These are phyloP conservation scores for Aspergillus clavatus DNA, from an alignment of 2,329 filamentous ascomycete genomes.

Conservation along the genomic window DNA sequence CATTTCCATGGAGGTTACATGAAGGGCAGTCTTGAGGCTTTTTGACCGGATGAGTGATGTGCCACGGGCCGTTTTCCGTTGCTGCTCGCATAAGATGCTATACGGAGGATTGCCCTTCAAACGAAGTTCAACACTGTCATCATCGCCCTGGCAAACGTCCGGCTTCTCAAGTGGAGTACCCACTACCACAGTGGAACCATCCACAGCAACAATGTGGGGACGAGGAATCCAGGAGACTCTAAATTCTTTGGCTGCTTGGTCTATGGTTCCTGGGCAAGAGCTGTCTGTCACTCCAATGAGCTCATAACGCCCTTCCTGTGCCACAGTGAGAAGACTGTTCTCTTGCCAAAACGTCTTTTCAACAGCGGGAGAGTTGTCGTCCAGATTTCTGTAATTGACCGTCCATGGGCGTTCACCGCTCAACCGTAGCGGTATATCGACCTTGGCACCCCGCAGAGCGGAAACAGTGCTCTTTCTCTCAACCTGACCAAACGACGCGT, in stretches of 20 bases:
- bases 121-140: constrained; percentile 78
- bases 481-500: constrained; percentile 77
- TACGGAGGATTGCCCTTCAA: constrained; percentile 80
- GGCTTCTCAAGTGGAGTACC: constrained; percentile 62
- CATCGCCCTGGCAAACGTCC: constrained; percentile 89
- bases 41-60: constrained; percentile 62
- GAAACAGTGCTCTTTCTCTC: constrained; percentile 72
- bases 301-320: constrained; percentile 69
- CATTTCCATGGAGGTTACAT: constrained; percentile 73
- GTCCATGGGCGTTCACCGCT: constrained; percentile 83
- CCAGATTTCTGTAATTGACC: constrained; percentile 67
- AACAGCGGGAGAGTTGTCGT: constrained; percentile 48
- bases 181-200: constrained; percentile 44
- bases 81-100: constrained; percentile 74
- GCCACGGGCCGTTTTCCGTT: constrained; percentile 64
- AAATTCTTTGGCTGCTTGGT: constrained; percentile 68
- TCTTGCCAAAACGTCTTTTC: constrained; percentile 48
- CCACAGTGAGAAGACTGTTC: constrained; percentile 67
- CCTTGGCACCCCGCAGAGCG: constrained; percentile 68
- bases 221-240: constrained; percentile 80
- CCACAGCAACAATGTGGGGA: constrained; percentile 63
- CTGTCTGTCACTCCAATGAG: constrained; percentile 72
- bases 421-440: constrained; percentile 75
- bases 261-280: constrained; percentile 76
- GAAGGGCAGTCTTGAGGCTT: constrained; percentile 70